Base-by-base conservation (phyloP, 768 basidiomycete species). In the Kondoa malvinella region DNA sequence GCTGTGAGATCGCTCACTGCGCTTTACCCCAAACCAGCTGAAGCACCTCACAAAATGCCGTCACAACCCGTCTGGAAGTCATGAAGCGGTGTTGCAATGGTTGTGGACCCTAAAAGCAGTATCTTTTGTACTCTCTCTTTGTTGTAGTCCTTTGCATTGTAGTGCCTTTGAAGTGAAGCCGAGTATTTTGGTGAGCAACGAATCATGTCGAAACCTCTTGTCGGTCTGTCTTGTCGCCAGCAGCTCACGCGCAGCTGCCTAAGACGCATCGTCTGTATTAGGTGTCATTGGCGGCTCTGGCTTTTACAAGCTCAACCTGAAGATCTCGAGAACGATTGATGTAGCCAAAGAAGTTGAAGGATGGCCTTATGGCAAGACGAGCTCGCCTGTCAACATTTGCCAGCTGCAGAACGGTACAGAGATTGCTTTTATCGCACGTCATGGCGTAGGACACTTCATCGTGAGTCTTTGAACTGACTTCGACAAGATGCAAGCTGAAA, bases 401-500 rank as follows among this genome's bases (percentile, higher is more conserved):
- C 77, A 85, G n/a, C 84, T 95, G 26, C 88, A 89, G 1, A 86
- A 87, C 0, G 89, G 90, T 56, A 80, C 83, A 0, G 62, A 69
- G 3, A 79, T 96, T 71, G 94, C 94, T 64, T 99, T 97, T 81
- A 78, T 96, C 64, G 86, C 94, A 0, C 85, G 94, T 12, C 95
- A 97, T 76, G 92, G 92, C 16, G 75, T 77, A n/a, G 82, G 83
- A 12, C 94, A 97, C 79, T 81, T 79, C 70, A 83, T 91, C 77
- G 75, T 50, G 12, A 8, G 40, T 50, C 40, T 8, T 50, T 50
- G 12, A 8, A 8, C 40, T 50, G 8, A 21, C 21, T 50, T 21
- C 8, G 21, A 50, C 40, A 21, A 50, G 8, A 8, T 50, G 40
- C 8, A 8, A 50, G 40, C 8, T 8, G 40, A 50, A 50, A 50